Base-by-base conservation (phyloP, 176 grass and related monocot species). In the Carex parvula region DNA sequence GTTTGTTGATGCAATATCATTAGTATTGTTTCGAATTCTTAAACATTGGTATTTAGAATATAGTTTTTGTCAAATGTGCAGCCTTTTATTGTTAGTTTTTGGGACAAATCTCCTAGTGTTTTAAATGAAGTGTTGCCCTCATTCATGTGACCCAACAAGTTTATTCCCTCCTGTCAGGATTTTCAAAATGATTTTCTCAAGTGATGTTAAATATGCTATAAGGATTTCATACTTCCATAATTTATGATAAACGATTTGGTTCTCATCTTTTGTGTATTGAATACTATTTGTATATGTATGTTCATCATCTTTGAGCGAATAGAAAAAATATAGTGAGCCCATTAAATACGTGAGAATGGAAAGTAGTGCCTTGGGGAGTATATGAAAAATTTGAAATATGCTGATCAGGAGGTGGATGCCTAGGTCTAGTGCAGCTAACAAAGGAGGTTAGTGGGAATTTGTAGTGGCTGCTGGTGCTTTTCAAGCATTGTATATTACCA, bases 31-130 rank as follows among this genome's bases (percentile, higher is more conserved):
- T 78, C 35, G 73, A 78, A 57, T 78, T 78, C 48, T 78, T 78
- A 24, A 71, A 78, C 52, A 57, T 56, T 57, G 52, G 52, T 78
- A 56, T 78, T 78, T 78, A 78, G 56, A 26, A 56, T 83, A 64
- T 64, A 83, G 64, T 66, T 48, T 65, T 67, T 82, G 44, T 62
- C 22, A 66, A 82, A 82, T 63, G 63, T 63, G 58, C 63, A 82
- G 56, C 35, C 24, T 46, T 64, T 65, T 76, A 4, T 41, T 82
- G 22, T 77, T 55, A 56, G 14, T 70, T 39, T 50, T 73, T 48
- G n/a, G 48, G 70, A 73, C 70, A 14, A 14, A 32, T 52, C 2
- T 6, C 10, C 39, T 46, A 41, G 16, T 41, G 33, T 70, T 6
- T 42, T 44, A 44, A 37, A 37, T 73, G 12, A 22, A 52, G 42